A percentile compares a stretch with the other conserved stretches of the same genome.
These are phyloP conservation scores for Aphanoascus verrucosus DNA, from an alignment of 2,329 filamentous ascomycete genomes.

Conservation along the genomic window DNA sequence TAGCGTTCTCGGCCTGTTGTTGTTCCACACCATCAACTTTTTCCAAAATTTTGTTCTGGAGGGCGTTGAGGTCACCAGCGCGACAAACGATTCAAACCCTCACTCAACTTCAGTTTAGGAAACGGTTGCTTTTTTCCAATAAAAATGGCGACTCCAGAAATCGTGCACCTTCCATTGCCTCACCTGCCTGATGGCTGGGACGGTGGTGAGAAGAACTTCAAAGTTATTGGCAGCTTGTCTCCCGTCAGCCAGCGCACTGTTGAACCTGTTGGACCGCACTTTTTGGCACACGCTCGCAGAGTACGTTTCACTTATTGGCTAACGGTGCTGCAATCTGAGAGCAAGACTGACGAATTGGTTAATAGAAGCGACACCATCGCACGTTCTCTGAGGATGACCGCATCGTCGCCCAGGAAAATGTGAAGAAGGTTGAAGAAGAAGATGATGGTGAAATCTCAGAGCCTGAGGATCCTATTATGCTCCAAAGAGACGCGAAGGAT, in stretches of 20 bases:
- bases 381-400: constrained; percentile 98
- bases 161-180: constrained; percentile 47
- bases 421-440: constrained; percentile 89
- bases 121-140: neutral
- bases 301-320: constrained; percentile 38
- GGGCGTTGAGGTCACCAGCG: neutral
- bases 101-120: neutral
- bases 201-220: constrained; percentile 74
- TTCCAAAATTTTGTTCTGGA: neutral
- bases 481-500: constrained; percentile 91
- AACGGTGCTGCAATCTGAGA: neutral
- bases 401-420: constrained; percentile 87
- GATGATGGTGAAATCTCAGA: constrained; percentile 88
- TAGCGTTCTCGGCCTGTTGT: too few species aligned
- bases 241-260: constrained; percentile 72
- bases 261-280: constrained; percentile 93
- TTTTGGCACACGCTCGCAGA: constrained; percentile 91
- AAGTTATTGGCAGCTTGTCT: constrained; percentile 66
- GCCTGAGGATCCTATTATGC: constrained; percentile 82
- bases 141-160: constrained; percentile 54
- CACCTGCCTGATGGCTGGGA: constrained; percentile 69
- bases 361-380: constrained; percentile 71
- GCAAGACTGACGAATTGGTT: neutral
- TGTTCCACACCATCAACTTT: too few species aligned
- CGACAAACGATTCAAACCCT: neutral